These are phyloP conservation scores for Tolypocladium inflatum DNA, from an alignment of 2,329 filamentous ascomycete genomes.

Conservation along the genomic window DNA sequence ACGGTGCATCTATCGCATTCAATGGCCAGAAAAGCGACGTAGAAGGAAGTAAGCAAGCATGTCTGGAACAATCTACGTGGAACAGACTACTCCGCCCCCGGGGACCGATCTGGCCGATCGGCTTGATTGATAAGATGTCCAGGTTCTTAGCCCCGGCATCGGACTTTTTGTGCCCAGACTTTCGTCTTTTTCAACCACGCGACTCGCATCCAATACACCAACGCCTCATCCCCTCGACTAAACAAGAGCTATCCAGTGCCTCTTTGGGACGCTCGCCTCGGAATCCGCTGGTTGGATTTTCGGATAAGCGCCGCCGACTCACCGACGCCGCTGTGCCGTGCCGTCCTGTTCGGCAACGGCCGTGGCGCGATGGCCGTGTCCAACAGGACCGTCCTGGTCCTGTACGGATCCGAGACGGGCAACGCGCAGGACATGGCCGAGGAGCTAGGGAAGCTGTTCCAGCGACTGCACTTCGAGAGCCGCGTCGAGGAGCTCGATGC, in stretches of 20 bases:
- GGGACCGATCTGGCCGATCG: not conserved
- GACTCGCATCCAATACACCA: not conserved
- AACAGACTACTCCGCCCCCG: not conserved
- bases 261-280: not conserved
- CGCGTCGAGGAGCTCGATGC: constrained; percentile 69
- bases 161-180: constrained; percentile 1
- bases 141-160: constrained; percentile 3
- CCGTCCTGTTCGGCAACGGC: not conserved
- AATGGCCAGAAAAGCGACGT: not conserved
- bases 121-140: constrained; percentile 4
- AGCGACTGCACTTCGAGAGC: constrained; percentile 71
- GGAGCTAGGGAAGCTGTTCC: constrained; percentile 64
- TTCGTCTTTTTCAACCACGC: not conserved
- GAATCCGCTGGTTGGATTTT: not conserved
- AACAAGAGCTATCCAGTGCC: not conserved
- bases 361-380: constrained; percentile 13
- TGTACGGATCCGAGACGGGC: constrained; percentile 93
- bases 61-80: not conserved
- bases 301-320: not conserved
- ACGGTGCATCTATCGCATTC: not conserved
- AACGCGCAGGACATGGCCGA: constrained; percentile 87
- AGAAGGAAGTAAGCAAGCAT: not conserved
- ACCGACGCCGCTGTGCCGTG: not conserved
- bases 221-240: not conserved
- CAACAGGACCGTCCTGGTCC: constrained; percentile 49